Evolutionary conservation across 768 basidiomycete species (phyloP).

Genomic region (Amanita rubescens): DNA sequence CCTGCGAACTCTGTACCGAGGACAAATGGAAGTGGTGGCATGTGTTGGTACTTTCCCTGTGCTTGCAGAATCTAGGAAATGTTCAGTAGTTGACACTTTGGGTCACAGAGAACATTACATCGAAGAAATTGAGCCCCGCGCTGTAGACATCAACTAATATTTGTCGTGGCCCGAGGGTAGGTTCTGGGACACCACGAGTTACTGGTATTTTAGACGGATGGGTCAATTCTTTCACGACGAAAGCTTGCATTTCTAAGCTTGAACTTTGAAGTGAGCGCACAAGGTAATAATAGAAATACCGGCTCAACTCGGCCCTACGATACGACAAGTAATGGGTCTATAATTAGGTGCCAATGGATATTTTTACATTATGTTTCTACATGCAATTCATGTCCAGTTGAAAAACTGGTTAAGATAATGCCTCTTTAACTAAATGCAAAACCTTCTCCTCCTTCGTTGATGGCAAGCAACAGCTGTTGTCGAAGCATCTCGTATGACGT

Average conservation of each 20-base stretch:
- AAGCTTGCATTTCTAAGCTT: slow-evolving; percentile 59
- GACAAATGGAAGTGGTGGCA: slow-evolving; percentile 80
- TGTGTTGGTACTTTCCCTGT: slow-evolving; percentile 84
- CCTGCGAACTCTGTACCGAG: slow-evolving; percentile 87
- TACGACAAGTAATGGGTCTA: neutral
- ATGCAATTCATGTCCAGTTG: neutral
- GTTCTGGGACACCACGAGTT: slow-evolving; percentile 49
- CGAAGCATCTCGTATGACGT: slow-evolving; percentile 95
- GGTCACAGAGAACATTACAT: slow-evolving; percentile 28
- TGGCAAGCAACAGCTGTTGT: slow-evolving; percentile 82
- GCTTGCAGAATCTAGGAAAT: slow-evolving; percentile 64
- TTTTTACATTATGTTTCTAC: slow-evolving; percentile 1
- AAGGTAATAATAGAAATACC: neutral
- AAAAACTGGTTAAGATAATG: slow-evolving; percentile 18
- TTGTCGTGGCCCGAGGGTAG: slow-evolving; percentile 41
- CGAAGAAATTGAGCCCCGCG: slow-evolving; percentile 74
- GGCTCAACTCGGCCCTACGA: neutral
- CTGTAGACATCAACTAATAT: slow-evolving; percentile 73
- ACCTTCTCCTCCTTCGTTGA: slow-evolving; percentile 93
- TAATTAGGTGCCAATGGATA: neutral
- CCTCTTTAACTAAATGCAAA: slow-evolving; percentile 67
- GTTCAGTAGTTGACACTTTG: neutral
- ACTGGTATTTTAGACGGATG: slow-evolving; percentile 61
- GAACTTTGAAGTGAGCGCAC: neutral
- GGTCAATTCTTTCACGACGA: slow-evolving; percentile 60